Evolutionary conservation across 495 filamentous ascomycete species (phyloP).

Genomic region (Aspergillus nanangensis): DNA sequence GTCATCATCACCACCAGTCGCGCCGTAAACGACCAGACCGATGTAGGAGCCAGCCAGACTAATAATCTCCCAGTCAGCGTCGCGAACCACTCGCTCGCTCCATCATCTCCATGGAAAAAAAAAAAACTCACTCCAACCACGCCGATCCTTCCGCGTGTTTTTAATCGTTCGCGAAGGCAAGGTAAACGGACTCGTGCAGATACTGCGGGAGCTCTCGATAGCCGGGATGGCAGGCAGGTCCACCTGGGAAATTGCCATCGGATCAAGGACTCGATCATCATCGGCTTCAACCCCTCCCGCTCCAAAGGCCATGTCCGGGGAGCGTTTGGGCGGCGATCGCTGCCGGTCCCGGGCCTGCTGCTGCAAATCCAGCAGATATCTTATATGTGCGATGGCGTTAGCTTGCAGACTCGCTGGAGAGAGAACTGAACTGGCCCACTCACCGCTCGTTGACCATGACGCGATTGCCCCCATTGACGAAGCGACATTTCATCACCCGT

Average conservation of each 20-base stretch:
- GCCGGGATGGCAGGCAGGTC: conserved; percentile 1
- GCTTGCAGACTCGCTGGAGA: background rate
- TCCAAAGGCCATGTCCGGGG: background rate
- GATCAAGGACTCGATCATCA: background rate
- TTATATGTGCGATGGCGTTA: background rate
- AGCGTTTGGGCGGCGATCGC: background rate
- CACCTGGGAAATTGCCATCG: background rate
- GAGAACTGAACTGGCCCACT: background rate
- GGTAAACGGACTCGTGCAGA: conserved; percentile 21
- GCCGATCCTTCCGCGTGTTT: conserved; percentile 11
- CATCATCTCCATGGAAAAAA: background rate
- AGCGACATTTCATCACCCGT: conserved; percentile 17
- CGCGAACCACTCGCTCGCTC: conserved; percentile 2
- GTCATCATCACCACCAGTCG: conserved; percentile 27
- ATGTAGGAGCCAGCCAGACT: conserved; percentile 30
- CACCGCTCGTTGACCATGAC: conserved; percentile 23
- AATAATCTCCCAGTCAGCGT: no score
- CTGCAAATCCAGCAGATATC: conserved; percentile 1
- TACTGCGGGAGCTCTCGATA: conserved; percentile 11
- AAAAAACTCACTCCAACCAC: conserved; percentile 21
- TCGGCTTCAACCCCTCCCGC: background rate
- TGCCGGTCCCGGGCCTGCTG: conserved; percentile 1
- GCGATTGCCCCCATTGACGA: conserved; percentile 15
- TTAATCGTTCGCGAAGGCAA: conserved; percentile 16
- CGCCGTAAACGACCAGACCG: conserved; percentile 26